Conservation (phyloP, 768 basidiomycete genomes). For the Lactarius deliciosus region DNA sequence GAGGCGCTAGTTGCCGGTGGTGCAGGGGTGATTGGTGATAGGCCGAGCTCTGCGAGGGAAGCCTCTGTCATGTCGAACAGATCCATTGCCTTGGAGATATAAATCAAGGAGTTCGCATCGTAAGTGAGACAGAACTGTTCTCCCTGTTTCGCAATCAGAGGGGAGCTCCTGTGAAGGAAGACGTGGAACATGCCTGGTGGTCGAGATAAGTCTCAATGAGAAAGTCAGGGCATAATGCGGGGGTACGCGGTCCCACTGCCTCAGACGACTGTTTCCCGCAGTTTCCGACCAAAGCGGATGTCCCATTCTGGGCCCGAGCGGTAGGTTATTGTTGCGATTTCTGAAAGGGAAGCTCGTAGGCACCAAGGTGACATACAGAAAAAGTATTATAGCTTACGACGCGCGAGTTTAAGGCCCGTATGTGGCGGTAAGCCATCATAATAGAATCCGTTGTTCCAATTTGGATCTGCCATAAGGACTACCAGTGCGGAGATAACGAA, state of each 20-base stretch:
- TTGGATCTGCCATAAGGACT: constrained; percentile 99
- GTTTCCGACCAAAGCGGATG: constrained; percentile 86
- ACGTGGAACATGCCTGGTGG: constrained; percentile 56
- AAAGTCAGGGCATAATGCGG: constrained; percentile 93
- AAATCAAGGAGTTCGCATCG: constrained; percentile 98
- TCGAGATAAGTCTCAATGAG: constrained; percentile 98
- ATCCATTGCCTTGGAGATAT: constrained; percentile 99
- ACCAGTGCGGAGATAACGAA: constrained; percentile 5
- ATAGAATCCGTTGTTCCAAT: constrained; percentile 99
- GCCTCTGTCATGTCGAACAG: constrained; percentile 91
- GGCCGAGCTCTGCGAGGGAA: constrained; percentile 65
- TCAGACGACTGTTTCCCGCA: constrained; percentile 44
- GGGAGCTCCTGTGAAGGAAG: background rate
- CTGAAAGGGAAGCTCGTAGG: constrained; percentile 41
- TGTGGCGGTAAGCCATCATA: constrained; percentile 95
- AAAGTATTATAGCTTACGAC: constrained; percentile 57
- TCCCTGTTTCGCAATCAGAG: constrained; percentile 49
- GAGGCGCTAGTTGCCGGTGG: constrained; percentile 28
- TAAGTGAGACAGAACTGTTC: constrained; percentile 98
- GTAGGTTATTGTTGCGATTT: constrained; percentile 99
- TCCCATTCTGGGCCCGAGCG: constrained; percentile 99
- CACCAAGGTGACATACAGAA: constrained; percentile 4
- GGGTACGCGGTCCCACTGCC: constrained; percentile 39
- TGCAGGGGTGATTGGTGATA: constrained; percentile 40
- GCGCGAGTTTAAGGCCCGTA: constrained; percentile 96